Evolutionary conservation across 140 eudicot genomes (phyloP).

Genomic region (Artemisia princeps): DNA sequence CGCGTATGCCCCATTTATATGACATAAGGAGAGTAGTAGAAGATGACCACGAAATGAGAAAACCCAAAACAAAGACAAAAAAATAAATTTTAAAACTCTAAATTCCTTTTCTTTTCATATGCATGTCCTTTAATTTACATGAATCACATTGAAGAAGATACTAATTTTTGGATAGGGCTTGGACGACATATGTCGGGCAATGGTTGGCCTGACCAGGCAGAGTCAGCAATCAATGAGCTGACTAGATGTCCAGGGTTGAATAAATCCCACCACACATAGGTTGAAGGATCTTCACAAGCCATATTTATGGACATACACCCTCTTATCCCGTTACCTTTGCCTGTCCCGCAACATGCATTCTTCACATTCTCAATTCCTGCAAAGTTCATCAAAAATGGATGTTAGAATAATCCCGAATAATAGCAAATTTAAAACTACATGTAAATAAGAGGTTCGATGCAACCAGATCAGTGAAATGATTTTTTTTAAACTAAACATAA

Average conservation of each 20-base stretch:
- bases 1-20: no score
- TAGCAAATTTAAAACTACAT: not conserved
- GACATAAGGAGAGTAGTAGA: no score
- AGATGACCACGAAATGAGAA: no score
- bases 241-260: constrained; percentile 51
- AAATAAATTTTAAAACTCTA: no score
- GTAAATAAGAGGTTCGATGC: no score
- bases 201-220: constrained; percentile 53
- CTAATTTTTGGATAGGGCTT: constrained; percentile 32
- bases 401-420: not conserved
- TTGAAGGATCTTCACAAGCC: constrained; percentile 44
- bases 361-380: constrained; percentile 58
- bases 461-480: no score
- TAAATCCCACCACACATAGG: constrained; percentile 67
- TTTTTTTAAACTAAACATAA: no score
- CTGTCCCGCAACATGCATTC: constrained; percentile 62
- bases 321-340: constrained; percentile 31
- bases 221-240: constrained; percentile 56
- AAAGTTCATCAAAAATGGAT: not conserved
- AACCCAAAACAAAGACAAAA: no score
- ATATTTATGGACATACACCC: constrained; percentile 52
- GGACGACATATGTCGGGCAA: constrained; percentile 51
- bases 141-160: constrained; percentile 10
- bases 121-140: no score
- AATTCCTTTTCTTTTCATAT: no score